Evolutionary conservation across 176 grass and related monocot genomes (phyloP).

Genomic region (Ensete ventricosum): DNA sequence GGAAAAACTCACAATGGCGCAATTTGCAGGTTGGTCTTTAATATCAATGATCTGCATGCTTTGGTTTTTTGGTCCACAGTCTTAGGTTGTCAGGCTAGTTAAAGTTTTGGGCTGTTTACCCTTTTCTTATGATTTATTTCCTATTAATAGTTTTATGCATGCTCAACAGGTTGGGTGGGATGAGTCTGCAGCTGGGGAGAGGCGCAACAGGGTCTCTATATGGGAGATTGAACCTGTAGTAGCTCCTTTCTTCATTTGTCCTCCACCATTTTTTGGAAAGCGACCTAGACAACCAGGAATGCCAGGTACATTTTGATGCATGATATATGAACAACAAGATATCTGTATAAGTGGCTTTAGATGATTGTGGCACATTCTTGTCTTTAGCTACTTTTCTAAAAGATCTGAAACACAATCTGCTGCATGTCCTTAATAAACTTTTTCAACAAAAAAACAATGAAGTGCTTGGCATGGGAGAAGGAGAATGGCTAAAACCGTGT

Average conservation of each 20-base stretch:
- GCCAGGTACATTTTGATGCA: slow-evolving; percentile 10
- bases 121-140: slow-evolving; percentile 3
- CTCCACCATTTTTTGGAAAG: slow-evolving; percentile 91
- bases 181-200: slow-evolving; percentile 94
- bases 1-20: slow-evolving; percentile 97
- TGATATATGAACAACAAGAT: neutral
- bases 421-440: neutral
- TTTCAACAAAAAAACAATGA: neutral
- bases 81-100: neutral
- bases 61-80: neutral
- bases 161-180: slow-evolving; percentile 83
- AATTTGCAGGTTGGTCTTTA: slow-evolving; percentile 73
- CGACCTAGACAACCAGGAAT: slow-evolving; percentile 64
- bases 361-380: neutral
- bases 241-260: slow-evolving; percentile 96
- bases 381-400: neutral
- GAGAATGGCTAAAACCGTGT: neutral
- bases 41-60: neutral
- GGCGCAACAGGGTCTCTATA: slow-evolving; percentile 77
- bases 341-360: neutral
- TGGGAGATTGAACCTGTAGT: slow-evolving; percentile 96
- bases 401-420: neutral
- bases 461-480: neutral
- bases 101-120: neutral
- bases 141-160: slow-evolving; percentile 14